phyloP scores from a whole-genome alignment of 2,329 filamentous ascomycete genomes.

The Erysiphe pulchra region DNA sequence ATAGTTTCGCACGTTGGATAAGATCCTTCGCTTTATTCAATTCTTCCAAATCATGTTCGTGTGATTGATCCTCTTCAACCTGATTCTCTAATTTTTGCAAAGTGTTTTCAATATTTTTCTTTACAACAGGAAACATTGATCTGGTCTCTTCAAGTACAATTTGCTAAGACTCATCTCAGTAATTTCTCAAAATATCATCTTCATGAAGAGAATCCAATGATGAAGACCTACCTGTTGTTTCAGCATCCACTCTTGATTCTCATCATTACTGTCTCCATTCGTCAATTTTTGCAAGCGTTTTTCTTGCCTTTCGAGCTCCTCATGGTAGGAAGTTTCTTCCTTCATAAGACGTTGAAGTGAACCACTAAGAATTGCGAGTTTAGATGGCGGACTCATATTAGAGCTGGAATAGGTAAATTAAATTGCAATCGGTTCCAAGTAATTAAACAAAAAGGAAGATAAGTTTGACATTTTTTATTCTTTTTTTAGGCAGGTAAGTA shows the following conservation, averaged over 20 bases:
- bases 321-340: slow-evolving; percentile 75
- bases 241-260: slow-evolving; percentile 53
- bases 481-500: no score
- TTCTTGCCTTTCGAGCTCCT: slow-evolving; percentile 55
- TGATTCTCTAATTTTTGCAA: slow-evolving; percentile 49
- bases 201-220: not conserved
- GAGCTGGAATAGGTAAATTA: no score
- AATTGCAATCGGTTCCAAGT: no score
- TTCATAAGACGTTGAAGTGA: slow-evolving; percentile 67
- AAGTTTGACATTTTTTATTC: no score
- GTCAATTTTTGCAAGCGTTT: slow-evolving; percentile 36
- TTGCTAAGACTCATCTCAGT: slow-evolving; percentile 4
- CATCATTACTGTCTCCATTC: slow-evolving; percentile 24
- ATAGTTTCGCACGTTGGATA: no score
- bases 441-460: no score
- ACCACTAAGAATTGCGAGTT: slow-evolving; percentile 54
- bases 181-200: no score
- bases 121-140: slow-evolving; percentile 50
- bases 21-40: no score
- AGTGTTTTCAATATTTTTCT: slow-evolving; percentile 43
- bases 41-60: no score
- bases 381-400: slow-evolving; percentile 10
- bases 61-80: slow-evolving; percentile 32
- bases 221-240: slow-evolving; percentile 52
- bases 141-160: slow-evolving; percentile 62